Conservation (phyloP, 2,329 filamentous ascomycete genomes). For the Aureobasidium zeae region DNA sequence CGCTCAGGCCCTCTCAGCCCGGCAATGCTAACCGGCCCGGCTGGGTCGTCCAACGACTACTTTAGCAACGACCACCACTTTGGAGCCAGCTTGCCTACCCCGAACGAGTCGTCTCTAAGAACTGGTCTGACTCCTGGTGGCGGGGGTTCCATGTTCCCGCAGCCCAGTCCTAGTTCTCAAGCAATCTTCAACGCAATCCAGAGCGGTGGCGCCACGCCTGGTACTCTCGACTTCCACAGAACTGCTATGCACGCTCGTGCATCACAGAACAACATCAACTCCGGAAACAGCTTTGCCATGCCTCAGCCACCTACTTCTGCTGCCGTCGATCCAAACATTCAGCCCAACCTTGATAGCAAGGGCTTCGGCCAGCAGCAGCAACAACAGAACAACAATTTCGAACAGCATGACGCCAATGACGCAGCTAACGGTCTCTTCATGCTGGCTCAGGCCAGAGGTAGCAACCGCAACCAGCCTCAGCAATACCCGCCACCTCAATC, state of each 20-base stretch:
- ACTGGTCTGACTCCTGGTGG: slow-evolving; percentile 90
- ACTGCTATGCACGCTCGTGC: slow-evolving; percentile 77
- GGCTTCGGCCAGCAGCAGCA: slow-evolving; percentile 27
- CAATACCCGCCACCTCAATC: slow-evolving; percentile 37
- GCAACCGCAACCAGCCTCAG: slow-evolving; percentile 42
- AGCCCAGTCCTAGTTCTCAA: slow-evolving; percentile 77
- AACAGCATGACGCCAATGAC: slow-evolving; percentile 83
- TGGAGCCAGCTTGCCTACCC: slow-evolving; percentile 79
- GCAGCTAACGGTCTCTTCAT: slow-evolving; percentile 91
- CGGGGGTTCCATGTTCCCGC: slow-evolving; percentile 94
- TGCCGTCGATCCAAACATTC: slow-evolving; percentile 33
- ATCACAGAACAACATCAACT: slow-evolving; percentile 33
- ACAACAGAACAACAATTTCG: slow-evolving; percentile 54
- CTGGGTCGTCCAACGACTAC: slow-evolving; percentile 70
- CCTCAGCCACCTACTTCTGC: slow-evolving; percentile 35
- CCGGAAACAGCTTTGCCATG: slow-evolving; percentile 33
- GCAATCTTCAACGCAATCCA: slow-evolving; percentile 71
- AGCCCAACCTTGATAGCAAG: slow-evolving; percentile 21
- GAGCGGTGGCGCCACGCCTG: slow-evolving; percentile 75
- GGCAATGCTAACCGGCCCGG: slow-evolving; percentile 86
- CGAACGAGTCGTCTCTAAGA: slow-evolving; percentile 88
- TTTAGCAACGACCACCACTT: slow-evolving; percentile 60
- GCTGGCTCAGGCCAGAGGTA: slow-evolving; percentile 64
- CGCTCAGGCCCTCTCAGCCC: slow-evolving; percentile 89
- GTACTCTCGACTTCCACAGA: slow-evolving; percentile 87